A percentile compares a stretch with the other conserved stretches of the same genome.
Conservation (phyloP, 176 grass and related monocot genomes). For the Chloris gayana region DNA sequence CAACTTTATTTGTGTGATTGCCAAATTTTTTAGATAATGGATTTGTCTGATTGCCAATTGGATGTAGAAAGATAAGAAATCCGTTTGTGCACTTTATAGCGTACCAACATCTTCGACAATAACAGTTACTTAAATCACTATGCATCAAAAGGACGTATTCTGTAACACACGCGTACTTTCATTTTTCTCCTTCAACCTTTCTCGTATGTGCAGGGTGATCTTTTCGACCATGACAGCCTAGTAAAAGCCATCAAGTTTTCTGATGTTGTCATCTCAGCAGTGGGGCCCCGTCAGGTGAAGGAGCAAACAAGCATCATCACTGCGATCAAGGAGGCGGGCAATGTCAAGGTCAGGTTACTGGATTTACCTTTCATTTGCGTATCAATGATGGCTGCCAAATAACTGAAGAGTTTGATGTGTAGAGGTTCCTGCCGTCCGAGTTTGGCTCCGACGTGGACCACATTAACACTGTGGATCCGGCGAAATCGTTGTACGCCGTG, state of each 20-base stretch:
- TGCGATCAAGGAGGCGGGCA: slow-evolving; percentile 53
- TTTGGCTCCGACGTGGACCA: slow-evolving; percentile 43
- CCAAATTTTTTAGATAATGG: no score
- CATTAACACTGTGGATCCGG: slow-evolving; percentile 11
- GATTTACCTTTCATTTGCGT: not conserved
- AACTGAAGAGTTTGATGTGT: not conserved
- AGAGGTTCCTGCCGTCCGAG: slow-evolving; percentile 61
- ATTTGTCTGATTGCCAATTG: not conserved
- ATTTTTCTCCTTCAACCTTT: not conserved
- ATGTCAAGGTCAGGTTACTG: slow-evolving; percentile 41
- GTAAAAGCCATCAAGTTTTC: slow-evolving; percentile 31
- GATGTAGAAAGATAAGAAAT: not conserved
- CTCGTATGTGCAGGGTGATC: not conserved
- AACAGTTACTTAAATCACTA: not conserved
- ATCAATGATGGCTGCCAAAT: not conserved
- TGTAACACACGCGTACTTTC: not conserved
- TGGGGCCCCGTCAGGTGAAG: slow-evolving; percentile 14
- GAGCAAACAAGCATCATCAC: slow-evolving; percentile 55
- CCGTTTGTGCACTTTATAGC: not conserved
- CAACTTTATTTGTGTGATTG: not conserved
- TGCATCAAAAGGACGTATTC: not conserved
- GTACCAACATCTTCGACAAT: not conserved
- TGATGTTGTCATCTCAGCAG: slow-evolving; percentile 39
- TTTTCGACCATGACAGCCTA: slow-evolving; percentile 15
- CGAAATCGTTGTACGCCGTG: not conserved